phyloP scores from a whole-genome alignment of 1,284 basidiomycete species.

The Athelia sp. region DNA sequence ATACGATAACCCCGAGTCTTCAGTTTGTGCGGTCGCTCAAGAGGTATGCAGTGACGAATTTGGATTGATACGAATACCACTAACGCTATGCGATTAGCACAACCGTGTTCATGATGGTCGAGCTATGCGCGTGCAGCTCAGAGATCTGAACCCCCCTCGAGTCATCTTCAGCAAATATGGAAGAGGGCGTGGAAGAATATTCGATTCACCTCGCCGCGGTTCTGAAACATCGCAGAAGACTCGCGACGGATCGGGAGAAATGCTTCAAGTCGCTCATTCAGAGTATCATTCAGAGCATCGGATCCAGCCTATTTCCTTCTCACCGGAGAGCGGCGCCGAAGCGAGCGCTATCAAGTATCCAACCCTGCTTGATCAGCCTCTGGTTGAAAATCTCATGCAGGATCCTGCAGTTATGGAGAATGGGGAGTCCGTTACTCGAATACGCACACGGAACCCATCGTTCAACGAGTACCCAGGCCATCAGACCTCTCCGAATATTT shows the following conservation, averaged over 20 bases:
- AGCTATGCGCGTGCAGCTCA: constrained; percentile 64
- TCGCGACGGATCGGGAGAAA: constrained; percentile 5
- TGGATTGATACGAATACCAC: constrained; percentile 1
- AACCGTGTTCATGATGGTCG: constrained; percentile 63
- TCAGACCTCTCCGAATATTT: not conserved
- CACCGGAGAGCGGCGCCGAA: too few relatives aligned
- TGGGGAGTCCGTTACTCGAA: too few relatives aligned
- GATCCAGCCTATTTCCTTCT: too few relatives aligned
- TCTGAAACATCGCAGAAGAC: constrained; percentile 9
- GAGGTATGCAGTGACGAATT: constrained; percentile 39
- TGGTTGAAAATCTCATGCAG: too few relatives aligned
- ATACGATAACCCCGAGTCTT: constrained; percentile 54
- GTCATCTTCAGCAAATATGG: constrained; percentile 40
- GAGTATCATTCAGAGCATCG: too few relatives aligned
- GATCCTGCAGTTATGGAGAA: too few relatives aligned
- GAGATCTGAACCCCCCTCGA: constrained; percentile 48
- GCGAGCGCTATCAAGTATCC: too few relatives aligned
- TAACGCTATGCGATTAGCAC: constrained; percentile 39
- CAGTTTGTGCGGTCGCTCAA: constrained; percentile 53
- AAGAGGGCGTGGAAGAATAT: constrained; percentile 13
- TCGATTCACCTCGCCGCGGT: not conserved
- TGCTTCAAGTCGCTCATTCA: not conserved
- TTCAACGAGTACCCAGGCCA: not conserved
- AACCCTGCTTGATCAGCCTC: too few relatives aligned
- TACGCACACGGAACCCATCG: not conserved